Evolutionary conservation across 345 rosid genomes (phyloP), one percentile per base, ranked within the genome.

Genomic region (Ailanthus altissimus): DNA sequence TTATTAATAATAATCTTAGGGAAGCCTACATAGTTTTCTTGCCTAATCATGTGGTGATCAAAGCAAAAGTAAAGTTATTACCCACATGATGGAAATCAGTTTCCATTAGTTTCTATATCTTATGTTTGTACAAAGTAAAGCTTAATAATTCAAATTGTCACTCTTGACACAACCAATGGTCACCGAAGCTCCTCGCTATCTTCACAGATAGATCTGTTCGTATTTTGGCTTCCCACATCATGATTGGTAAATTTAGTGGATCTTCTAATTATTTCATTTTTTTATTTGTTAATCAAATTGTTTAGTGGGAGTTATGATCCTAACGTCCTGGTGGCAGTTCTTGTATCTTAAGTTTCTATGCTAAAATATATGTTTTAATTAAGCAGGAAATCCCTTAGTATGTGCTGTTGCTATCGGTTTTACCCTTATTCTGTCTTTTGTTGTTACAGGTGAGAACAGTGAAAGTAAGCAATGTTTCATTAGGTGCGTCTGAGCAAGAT

Each of bases 391-490:
- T 63, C 12, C 47, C 2, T 32, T 69, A 50, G 51, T 18, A 32
- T 51, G 58, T 8, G 45, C 43, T 49, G 50, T 4, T 11, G 10
- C 23, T 69, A 45, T 49, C 6, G 1, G 38, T 50, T 11, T 47
- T 68, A 4, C 38, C 54, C 4, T 42, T 16, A 26, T 51, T 26
- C 8, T 74, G 28, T 13, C 54, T 32, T 25, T 75, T 58, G 8
- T 59, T 73, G 56, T 70, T 73, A 53, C 86, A 92, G 94, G 70
- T 82, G 74, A 89, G 83, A 83, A 85, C 98, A 6, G 91, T 95
- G 56, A 95, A 91, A 86, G 93, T 93, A 38, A 76, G 89, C 74
- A 93, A 90, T 77, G 89, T 93, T 76, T 92, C 99, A 18, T 74
- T 87, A 26, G 85, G 90, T 80, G 96, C 96, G 64, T 78, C 89